phyloP scores from a whole-genome alignment of 2,329 filamentous ascomycete genomes.

The Penicillium janthinellum region DNA sequence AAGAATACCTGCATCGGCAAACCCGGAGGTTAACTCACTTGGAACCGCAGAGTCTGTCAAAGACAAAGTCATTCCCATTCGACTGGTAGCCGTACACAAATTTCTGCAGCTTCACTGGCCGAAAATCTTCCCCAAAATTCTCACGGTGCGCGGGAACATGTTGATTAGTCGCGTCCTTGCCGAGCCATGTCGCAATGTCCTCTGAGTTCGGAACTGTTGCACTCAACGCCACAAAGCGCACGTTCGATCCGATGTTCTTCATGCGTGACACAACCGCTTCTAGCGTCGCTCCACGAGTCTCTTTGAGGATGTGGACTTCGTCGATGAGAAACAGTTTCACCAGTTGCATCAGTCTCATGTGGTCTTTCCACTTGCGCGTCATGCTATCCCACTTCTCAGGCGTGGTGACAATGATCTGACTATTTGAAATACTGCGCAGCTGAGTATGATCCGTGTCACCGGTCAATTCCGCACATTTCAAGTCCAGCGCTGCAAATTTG shows the following conservation, averaged over 20 bases:
- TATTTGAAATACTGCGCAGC: slow-evolving; percentile 68
- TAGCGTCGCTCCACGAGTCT: slow-evolving; percentile 74
- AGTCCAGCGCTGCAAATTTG: slow-evolving; percentile 69
- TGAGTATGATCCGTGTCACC: slow-evolving; percentile 74
- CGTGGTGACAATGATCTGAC: slow-evolving; percentile 82
- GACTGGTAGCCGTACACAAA: slow-evolving; percentile 72
- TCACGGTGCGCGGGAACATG: slow-evolving; percentile 67
- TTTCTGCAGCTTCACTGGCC: slow-evolving; percentile 75
- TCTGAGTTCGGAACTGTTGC: slow-evolving; percentile 81
- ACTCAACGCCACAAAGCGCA: slow-evolving; percentile 79
- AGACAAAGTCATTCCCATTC: slow-evolving; percentile 70
- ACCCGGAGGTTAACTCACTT: slow-evolving; percentile 45
- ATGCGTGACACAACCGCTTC: slow-evolving; percentile 85
- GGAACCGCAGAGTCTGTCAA: slow-evolving; percentile 69
- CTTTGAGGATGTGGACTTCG: slow-evolving; percentile 84
- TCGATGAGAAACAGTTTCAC: slow-evolving; percentile 82
- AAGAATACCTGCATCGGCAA: background rate
- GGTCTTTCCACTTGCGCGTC: slow-evolving; percentile 83
- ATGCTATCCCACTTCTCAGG: slow-evolving; percentile 93
- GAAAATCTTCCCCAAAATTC: slow-evolving; percentile 75
- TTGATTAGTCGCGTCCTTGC: slow-evolving; percentile 62
- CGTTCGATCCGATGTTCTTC: slow-evolving; percentile 74
- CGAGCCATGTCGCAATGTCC: slow-evolving; percentile 80
- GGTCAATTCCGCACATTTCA: slow-evolving; percentile 76
- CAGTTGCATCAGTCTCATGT: slow-evolving; percentile 71